Evolutionary conservation across 768 basidiomycete species (phyloP), one percentile per base, ranked within the genome.

Genomic region (Pisolithus orientalis): DNA sequence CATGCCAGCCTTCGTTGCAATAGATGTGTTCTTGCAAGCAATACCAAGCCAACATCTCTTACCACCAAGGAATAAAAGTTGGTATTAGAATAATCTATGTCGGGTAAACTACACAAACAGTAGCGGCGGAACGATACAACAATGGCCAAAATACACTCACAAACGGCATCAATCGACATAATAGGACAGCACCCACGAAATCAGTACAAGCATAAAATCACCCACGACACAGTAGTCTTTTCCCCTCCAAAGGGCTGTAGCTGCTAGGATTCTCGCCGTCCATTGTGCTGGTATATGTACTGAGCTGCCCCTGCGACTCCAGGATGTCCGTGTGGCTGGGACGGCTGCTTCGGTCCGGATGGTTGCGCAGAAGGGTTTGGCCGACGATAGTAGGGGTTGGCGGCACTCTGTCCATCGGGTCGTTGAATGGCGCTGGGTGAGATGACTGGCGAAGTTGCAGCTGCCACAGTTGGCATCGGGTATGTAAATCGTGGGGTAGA

Each of bases 391-490:
- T 84, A 85, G 54, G 74, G 72, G 53, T 72, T 70, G 13, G 75
- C 47, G 44, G 49, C 55, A 34, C 59, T 64, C 7, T 60, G 40
- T 43, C 64, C 59, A 29, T 68, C 68, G 44, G 52, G 62, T 37
- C 72, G 76, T n/a, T 77, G 78, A 47, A 50, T 61, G 16, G 64
- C 42, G 1, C 73, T 59, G n/a, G 70, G 58, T 4, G 76, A 57
- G 21, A 85, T 71, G 4, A 84, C 77, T 2, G 83, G 77, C 5
- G 84, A 79, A 0, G 81, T 80, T 43, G 75, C 75, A 9, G 75
- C 80, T 1, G 85, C 84, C 29, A 86, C 77, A 1, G 82, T 85
- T 1, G 85, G 85, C 83, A 87, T 85, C 6, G 85, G 83, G 77
- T 82, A 88, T 4, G 84, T 83, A 46, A 82, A 61, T 43, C 54